These are phyloP conservation scores for Trichoderma sp. DNA, from an alignment of 2,329 filamentous ascomycete genomes.

Conservation along the genomic window DNA sequence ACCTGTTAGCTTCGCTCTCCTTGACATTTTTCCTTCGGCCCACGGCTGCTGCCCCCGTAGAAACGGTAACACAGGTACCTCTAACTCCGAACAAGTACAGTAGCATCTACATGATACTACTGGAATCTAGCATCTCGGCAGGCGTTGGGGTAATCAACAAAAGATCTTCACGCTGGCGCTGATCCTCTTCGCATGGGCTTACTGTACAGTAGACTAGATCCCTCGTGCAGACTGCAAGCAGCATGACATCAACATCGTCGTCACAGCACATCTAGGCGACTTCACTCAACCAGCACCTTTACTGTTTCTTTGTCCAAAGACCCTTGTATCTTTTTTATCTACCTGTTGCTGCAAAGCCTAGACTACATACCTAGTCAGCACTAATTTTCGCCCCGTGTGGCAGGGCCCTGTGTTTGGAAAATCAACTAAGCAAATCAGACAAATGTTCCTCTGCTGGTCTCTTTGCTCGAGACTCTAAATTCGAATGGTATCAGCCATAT, in stretches of 20 bases:
- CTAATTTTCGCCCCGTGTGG: not conserved
- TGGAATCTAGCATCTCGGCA: not conserved
- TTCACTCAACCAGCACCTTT: not conserved
- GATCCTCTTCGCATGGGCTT: not conserved
- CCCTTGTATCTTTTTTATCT: not conserved
- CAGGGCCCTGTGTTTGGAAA: not conserved
- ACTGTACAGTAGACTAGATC: no score
- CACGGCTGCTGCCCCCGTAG: conserved; percentile 2
- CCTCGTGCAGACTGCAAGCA: not conserved
- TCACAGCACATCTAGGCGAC: not conserved
- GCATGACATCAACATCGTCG: not conserved
- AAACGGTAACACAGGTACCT: conserved; percentile 1
- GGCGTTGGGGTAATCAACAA: conserved; percentile 6
- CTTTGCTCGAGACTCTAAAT: conserved; percentile 15
- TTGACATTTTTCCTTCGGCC: not conserved
- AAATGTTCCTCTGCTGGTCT: conserved; percentile 13
- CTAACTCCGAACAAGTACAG: no score
- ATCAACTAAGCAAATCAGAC: conserved; percentile 11
- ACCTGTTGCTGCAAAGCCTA: not conserved
- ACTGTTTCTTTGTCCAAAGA: not conserved
- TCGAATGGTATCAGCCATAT: conserved; percentile 23
- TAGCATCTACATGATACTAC: conserved; percentile 5
- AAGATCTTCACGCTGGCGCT: conserved; percentile 10
- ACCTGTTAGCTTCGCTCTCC: not conserved
- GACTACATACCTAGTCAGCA: not conserved